Evolutionary conservation across 2,329 filamentous ascomycete species (phyloP), one percentile per base, ranked within the genome.

Genomic region (Penicillium sp.): DNA sequence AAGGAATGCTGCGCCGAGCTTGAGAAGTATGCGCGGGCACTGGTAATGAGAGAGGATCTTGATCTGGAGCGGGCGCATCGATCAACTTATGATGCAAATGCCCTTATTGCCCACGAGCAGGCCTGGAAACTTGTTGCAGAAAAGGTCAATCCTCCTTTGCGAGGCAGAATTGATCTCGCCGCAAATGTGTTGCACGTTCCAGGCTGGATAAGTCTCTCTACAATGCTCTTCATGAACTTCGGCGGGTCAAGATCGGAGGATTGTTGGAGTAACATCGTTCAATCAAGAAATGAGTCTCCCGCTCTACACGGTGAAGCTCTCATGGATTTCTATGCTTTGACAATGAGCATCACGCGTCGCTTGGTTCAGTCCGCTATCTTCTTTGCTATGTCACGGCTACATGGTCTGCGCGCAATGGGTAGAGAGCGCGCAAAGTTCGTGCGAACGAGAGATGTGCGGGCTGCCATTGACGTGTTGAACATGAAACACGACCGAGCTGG

Each of bases 281-380:
- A 82, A 21, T 80, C 82, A 27, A 71, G 72, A 52, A 67, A 67
- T 3, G 81, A 84, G 55, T 78, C 78, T 3, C 92, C 92, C 0
- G 85, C 88, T 0, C 84, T 96, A 22, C 87, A 89, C 63, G 84
- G 87, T 7, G 92, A 90, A 1, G 87, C 90, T 0, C 81, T 96
- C n/a, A 81, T 84, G 5, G 90, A 95, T 64, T 88, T 96, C 45
- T 82, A 92, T 66, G 83, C 84, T 9, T 73, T 96, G 2, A 79
- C 83, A 0, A 71, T 89, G 1, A 89, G 84, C 52, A 63, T 95
- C 14, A 93, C 90, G 0, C 85, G 84, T 57, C 82, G 90, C 13
- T 75, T 96, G 1, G 79, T 95, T 2, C 84, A 90, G 47, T 84
- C 89, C 0, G 79, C 85, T 0, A 76, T 95, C 0, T 89, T 88